Evolutionary conservation across 2,329 filamentous ascomycete genomes (phyloP).

Genomic region (Xylaria sp.): DNA sequence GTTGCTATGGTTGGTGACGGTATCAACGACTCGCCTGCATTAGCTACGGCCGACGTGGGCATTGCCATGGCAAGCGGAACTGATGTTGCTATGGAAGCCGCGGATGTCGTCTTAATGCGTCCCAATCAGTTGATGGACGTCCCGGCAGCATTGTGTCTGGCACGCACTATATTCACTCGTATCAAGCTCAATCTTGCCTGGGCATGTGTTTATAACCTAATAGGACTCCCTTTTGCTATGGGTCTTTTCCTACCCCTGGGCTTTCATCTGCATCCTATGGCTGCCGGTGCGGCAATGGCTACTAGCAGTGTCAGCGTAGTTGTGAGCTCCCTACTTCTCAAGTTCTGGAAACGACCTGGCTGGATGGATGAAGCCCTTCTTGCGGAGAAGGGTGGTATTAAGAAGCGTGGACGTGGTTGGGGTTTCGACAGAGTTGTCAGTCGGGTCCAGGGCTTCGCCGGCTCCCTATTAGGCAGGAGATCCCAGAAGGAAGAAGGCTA

Average conservation of each 20-base stretch:
- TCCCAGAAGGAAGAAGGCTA: slow-evolving; percentile 64
- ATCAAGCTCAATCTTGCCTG: slow-evolving; percentile 95
- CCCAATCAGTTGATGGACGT: slow-evolving; percentile 92
- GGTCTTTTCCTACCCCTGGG: slow-evolving; percentile 93
- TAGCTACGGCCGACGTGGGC: slow-evolving; percentile 91
- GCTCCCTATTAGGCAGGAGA: slow-evolving; percentile 50
- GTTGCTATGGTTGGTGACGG: slow-evolving; percentile 98
- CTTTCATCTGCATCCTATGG: slow-evolving; percentile 89
- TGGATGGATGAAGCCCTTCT: slow-evolving; percentile 84
- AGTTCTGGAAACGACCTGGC: slow-evolving; percentile 82
- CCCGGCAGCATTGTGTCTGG: slow-evolving; percentile 84
- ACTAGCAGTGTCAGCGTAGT: slow-evolving; percentile 91
- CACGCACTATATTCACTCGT: slow-evolving; percentile 84
- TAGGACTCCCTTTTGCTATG: slow-evolving; percentile 97
- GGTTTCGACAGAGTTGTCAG: slow-evolving; percentile 54
- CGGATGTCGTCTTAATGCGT: slow-evolving; percentile 94
- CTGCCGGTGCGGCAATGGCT: slow-evolving; percentile 94
- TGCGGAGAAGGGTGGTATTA: slow-evolving; percentile 64
- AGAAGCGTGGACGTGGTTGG: slow-evolving; percentile 56
- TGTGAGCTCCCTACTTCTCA: slow-evolving; percentile 81
- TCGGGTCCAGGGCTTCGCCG: slow-evolving; percentile 55
- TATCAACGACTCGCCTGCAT: slow-evolving; percentile 96
- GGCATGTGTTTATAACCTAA: slow-evolving; percentile 91
- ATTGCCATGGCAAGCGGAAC: slow-evolving; percentile 94
- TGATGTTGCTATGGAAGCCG: slow-evolving; percentile 97